A percentile compares a stretch with the other conserved stretches of the same genome.
These are phyloP conservation scores for Capsella rubella DNA, from an alignment of 441 rosid species.

Conservation along the genomic window DNA sequence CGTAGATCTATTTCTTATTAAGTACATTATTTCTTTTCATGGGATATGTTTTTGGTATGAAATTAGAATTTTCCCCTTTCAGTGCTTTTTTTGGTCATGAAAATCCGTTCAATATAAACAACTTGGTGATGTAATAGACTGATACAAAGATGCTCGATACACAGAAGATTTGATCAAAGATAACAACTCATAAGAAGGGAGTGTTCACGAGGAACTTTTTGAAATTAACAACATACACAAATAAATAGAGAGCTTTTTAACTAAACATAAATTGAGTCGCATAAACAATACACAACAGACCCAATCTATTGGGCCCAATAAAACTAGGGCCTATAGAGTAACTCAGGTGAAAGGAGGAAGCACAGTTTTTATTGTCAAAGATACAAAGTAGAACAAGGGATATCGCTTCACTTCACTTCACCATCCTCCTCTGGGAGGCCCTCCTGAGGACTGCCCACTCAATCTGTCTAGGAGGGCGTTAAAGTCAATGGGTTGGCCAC, in stretches of 20 bases:
- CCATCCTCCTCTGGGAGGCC: constrained; percentile 76
- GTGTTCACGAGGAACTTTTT: background rate
- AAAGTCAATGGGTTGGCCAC: constrained; percentile 82
- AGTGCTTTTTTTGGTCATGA: background rate
- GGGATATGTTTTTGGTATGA: background rate
- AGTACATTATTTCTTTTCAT: too few species aligned
- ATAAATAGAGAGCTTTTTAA: background rate
- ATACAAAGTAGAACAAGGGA: background rate
- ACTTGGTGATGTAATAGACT: background rate
- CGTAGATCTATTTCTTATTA: background rate
- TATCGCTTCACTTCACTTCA: constrained; percentile 33
- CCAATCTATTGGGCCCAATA: constrained; percentile 44
- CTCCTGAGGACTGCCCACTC: constrained; percentile 65
- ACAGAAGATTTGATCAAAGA: background rate
- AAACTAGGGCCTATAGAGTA: constrained; percentile 42
- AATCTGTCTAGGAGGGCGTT: constrained; percentile 82
- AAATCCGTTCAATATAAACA: background rate
- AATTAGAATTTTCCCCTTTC: background rate
- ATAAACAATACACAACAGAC: constrained; percentile 32
- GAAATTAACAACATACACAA: background rate
- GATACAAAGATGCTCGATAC: background rate
- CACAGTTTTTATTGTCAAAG: constrained; percentile 16
- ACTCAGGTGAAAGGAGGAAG: background rate
- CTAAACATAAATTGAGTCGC: constrained; percentile 20
- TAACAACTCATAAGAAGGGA: background rate